phyloP scores from a whole-genome alignment of 345 rosid species.

The Pistacia atlantica region DNA sequence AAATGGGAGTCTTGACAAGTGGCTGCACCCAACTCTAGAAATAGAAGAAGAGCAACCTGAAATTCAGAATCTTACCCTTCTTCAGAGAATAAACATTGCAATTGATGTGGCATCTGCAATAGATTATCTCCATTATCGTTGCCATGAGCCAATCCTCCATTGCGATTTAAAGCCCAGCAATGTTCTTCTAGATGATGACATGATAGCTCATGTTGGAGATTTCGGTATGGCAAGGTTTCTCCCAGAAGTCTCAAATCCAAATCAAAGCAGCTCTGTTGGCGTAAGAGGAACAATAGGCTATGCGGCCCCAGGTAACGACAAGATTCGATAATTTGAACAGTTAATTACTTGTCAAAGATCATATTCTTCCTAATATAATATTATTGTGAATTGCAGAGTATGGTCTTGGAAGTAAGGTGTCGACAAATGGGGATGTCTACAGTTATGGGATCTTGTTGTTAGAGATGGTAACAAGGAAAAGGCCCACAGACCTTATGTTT shows the following conservation, averaged over 20 bases:
- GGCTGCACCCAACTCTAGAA: neutral
- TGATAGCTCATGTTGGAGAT: slow-evolving; percentile 26
- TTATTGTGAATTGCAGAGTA: slow-evolving; percentile 27
- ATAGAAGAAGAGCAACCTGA: neutral
- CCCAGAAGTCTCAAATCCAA: neutral
- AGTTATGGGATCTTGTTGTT: slow-evolving; percentile 35
- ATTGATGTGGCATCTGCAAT: slow-evolving; percentile 4
- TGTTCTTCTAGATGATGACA: slow-evolving; percentile 18
- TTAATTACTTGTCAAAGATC: neutral
- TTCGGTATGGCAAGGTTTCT: slow-evolving; percentile 22
- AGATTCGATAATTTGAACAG: too few species aligned
- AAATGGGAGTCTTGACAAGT: slow-evolving; percentile 16
- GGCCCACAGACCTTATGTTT: slow-evolving; percentile 28
- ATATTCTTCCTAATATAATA: neutral
- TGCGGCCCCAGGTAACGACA: slow-evolving; percentile 5
- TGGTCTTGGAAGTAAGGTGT: slow-evolving; percentile 28
- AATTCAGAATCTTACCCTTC: slow-evolving; percentile 1
- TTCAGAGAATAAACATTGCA: slow-evolving; percentile 15
- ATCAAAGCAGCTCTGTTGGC: neutral
- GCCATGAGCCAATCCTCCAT: slow-evolving; percentile 4
- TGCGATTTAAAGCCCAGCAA: slow-evolving; percentile 24
- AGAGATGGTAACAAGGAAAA: slow-evolving; percentile 21
- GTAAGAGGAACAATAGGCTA: slow-evolving; percentile 4
- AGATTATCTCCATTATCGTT: slow-evolving; percentile 10
- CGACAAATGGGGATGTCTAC: slow-evolving; percentile 29